A percentile compares a stretch with the other conserved stretches of the same genome.
These are phyloP conservation scores for Suhomyces taliae DNA, from an alignment of 1,139 yeast species.

Conservation along the genomic window DNA sequence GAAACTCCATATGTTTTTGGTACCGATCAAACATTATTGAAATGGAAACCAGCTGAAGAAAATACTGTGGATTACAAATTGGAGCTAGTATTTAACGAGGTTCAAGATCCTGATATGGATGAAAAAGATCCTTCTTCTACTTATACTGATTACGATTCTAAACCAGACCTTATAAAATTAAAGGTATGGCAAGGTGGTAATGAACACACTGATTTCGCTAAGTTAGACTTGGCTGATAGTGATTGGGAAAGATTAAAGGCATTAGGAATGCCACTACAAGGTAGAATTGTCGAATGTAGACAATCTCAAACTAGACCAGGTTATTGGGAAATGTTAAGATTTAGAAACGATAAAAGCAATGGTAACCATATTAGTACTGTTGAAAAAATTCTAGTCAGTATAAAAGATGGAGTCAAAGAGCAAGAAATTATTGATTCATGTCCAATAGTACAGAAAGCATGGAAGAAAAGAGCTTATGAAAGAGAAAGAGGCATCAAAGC, in stretches of 20 bases:
- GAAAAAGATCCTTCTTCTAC: slow-evolving; percentile 72
- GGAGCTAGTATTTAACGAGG: slow-evolving; percentile 63
- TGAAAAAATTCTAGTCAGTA: slow-evolving; percentile 77
- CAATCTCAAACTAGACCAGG: slow-evolving; percentile 52
- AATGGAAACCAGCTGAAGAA: slow-evolving; percentile 98
- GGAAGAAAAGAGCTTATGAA: slow-evolving; percentile 38
- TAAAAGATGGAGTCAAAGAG: slow-evolving; percentile 80
- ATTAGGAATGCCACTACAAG: slow-evolving; percentile 78
- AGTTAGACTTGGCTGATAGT: slow-evolving; percentile 59
- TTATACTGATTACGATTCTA: slow-evolving; percentile 77
- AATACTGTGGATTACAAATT: slow-evolving; percentile 88
- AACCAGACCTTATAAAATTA: slow-evolving; percentile 63
- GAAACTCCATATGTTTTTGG: slow-evolving; percentile 86
- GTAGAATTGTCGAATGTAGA: slow-evolving; percentile 85
- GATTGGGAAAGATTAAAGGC: slow-evolving; percentile 82
- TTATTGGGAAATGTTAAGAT: slow-evolving; percentile 82
- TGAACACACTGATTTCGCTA: slow-evolving; percentile 66
- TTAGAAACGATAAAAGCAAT: slow-evolving; percentile 87
- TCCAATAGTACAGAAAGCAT: slow-evolving; percentile 32
- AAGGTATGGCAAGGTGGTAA: slow-evolving; percentile 78
- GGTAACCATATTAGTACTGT: slow-evolving; percentile 86
- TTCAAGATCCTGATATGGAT: slow-evolving; percentile 67
- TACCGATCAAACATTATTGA: slow-evolving; percentile 76
- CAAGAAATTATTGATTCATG: slow-evolving; percentile 63
- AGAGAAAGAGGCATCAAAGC: slow-evolving; percentile 17